Percentiles rank a stretch among this genome's conserved stretches.
These are phyloP conservation scores for Oryza punctata DNA, from an alignment of 176 grass and related monocot species.

Conservation along the genomic window DNA sequence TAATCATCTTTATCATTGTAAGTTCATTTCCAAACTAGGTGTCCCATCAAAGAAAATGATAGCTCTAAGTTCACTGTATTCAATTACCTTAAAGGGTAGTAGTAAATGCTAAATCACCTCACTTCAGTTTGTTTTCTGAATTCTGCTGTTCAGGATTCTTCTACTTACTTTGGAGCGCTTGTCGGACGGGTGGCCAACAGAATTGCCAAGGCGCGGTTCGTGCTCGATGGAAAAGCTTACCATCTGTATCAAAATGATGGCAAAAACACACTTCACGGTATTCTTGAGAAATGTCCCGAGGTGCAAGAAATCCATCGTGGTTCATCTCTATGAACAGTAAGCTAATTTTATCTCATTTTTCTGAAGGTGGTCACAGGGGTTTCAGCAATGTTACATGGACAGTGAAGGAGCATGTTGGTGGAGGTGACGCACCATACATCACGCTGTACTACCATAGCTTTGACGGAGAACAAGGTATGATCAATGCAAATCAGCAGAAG, in stretches of 20 bases:
- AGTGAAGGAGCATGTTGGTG: constrained; percentile 59
- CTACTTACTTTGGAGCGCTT: constrained; percentile 73
- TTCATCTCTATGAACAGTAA: not conserved
- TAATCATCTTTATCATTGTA: not conserved
- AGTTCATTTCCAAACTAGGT: not conserved
- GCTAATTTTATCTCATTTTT: not conserved
- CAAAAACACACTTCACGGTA: constrained; percentile 89
- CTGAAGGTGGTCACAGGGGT: constrained; percentile 74
- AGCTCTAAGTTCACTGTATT: not conserved
- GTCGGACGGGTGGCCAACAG: constrained; percentile 91
- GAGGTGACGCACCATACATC: constrained; percentile 70
- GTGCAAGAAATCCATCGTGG: not conserved
- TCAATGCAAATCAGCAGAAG: not conserved
- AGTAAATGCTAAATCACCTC: constrained; percentile 12
- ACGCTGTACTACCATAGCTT: constrained; percentile 88
- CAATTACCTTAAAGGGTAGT: not conserved
- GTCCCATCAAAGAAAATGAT: not conserved
- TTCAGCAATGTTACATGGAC: constrained; percentile 86
- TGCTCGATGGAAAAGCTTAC: constrained; percentile 60
- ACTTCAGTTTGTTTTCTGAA: not conserved
- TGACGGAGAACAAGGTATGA: constrained; percentile 86
- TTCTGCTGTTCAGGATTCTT: constrained; percentile 52
- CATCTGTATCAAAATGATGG: constrained; percentile 64
- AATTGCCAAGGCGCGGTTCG: constrained; percentile 59
- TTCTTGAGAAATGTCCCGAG: not conserved